Evolutionary conservation across 192 early-diverging fungal species (phyloP).

Genomic region (Linnemannia elongata): DNA sequence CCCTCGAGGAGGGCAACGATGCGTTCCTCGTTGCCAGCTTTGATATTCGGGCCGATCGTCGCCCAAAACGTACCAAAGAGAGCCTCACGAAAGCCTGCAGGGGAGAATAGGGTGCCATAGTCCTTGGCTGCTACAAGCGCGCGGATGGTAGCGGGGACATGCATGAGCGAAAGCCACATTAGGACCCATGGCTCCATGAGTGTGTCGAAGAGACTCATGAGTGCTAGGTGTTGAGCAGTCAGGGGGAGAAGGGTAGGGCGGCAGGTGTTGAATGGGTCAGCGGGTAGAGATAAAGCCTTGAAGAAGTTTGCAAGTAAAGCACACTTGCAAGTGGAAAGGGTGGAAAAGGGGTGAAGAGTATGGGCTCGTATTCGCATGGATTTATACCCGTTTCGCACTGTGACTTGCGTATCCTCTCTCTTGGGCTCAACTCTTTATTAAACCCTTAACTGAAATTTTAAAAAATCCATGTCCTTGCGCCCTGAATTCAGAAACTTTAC

Average conservation of each 20-base stretch:
- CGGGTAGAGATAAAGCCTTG: too few species aligned
- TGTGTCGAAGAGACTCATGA: not conserved
- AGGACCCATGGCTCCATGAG: slow-evolving; percentile 11
- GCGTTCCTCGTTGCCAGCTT: slow-evolving; percentile 2
- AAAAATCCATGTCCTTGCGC: too few species aligned
- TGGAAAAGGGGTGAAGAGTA: too few species aligned
- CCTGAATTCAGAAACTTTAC: too few species aligned
- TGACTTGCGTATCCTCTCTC: too few species aligned
- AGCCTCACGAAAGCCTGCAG: slow-evolving; percentile 12
- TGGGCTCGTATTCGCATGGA: too few species aligned
- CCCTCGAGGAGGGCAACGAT: slow-evolving; percentile 13
- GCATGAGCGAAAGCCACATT: slow-evolving; percentile 10
- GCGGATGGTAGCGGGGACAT: slow-evolving; percentile 7
- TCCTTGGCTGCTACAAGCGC: slow-evolving; percentile 10
- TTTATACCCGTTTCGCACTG: too few species aligned
- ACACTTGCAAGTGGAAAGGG: too few species aligned
- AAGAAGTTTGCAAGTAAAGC: too few species aligned
- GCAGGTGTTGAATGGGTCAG: too few species aligned
- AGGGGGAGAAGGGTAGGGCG: not conserved
- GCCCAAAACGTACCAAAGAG: slow-evolving; percentile 19
- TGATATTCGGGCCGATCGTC: not conserved
- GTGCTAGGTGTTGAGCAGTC: not conserved
- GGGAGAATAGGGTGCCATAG: slow-evolving; percentile 17
- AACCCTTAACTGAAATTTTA: too few species aligned
- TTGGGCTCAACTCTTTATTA: too few species aligned